These are phyloP conservation scores for Pelargonium australe DNA, from an alignment of 441 rosid genomes.

Conservation along the genomic window DNA sequence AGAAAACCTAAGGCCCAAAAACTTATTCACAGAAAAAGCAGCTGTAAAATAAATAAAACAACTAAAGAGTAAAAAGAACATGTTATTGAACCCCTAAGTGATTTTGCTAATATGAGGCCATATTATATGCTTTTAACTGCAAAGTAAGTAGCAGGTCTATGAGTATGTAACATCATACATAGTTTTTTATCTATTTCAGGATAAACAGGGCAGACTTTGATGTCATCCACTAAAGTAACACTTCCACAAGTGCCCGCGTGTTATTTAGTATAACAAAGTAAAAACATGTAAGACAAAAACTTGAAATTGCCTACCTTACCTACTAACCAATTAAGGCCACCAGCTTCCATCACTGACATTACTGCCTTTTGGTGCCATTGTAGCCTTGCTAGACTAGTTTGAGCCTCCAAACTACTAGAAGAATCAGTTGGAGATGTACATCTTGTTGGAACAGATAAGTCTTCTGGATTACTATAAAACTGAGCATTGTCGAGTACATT, in stretches of 20 bases:
- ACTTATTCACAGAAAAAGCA: not conserved
- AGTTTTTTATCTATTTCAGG: slow-evolving; percentile 4
- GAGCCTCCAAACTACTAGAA: slow-evolving; percentile 31
- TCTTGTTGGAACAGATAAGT: slow-evolving; percentile 24
- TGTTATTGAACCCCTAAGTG: not conserved
- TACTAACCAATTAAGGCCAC: slow-evolving; percentile 90
- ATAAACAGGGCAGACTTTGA: slow-evolving; percentile 1
- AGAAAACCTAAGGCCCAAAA: not conserved
- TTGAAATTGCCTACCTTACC: slow-evolving; percentile 75
- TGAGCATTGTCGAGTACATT: slow-evolving; percentile 34
- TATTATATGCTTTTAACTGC: not conserved
- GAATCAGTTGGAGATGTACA: slow-evolving; percentile 25
- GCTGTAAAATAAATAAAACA: not conserved
- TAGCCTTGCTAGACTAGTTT: slow-evolving; percentile 34
- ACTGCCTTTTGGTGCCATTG: slow-evolving; percentile 68
- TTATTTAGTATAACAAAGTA: slow-evolving; percentile 13
- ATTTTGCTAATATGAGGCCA: not conserved
- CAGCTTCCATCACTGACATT: slow-evolving; percentile 80
- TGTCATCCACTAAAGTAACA: not conserved
- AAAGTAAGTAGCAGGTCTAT: not conserved
- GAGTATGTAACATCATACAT: not conserved
- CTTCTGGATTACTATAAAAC: slow-evolving; percentile 27
- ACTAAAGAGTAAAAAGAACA: not conserved
- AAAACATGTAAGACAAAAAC: slow-evolving; percentile 17
- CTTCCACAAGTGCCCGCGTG: not conserved